Evolutionary conservation across 805 yeast species (phyloP), one percentile per base, ranked within the genome.

Genomic region (Cyberlindnera meyerae): DNA sequence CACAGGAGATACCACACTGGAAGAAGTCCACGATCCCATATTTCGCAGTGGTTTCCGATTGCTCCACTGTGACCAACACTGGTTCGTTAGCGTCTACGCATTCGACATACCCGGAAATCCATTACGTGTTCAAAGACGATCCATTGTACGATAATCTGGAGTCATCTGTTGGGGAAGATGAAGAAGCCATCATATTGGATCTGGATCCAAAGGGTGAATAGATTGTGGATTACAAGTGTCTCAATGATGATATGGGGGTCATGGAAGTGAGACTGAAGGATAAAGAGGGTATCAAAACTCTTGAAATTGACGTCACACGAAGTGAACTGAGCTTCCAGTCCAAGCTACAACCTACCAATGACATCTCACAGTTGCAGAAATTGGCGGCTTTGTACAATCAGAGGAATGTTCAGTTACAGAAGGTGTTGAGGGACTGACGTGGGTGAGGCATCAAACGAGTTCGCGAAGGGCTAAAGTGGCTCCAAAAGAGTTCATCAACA

Each of bases 71-170:
- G 2, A 28, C 24, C 1, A 26, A 29, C 4, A 24, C 26, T 16
- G 12, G 24, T 15, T 13, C 37, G 4, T 18, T 41, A 1, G 24
- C 29, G 4, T 24, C 35, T 5, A 27, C 41, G 1, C 31, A 32
- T 4, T 37, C 37, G 24, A 28, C 38, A 2, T 55, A 54, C 21
- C 60, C 60, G 2, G 55, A 54, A 17, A 45, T 55, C 13, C 43
- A 44, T 4, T 55, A 54, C 34, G 43, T 52, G 6, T 55, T 55
- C 32, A 31, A 39, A 16, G 60, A 54, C 30, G 60, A 55, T 27
- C 48, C 46, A 0, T 29, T 46, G 7, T 51, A 51, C 31, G 35
- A 33, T 18, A 24, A 37, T 4, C 11, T 47, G 6, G 52, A 48
- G n/a, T 21, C 37, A 3, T 27, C 17, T 1, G 24, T 29, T 1